A percentile compares a stretch with the other conserved stretches of the same genome.
Conservation (phyloP, 2,329 filamentous ascomycete species). For the Fusarium dimerum region DNA sequence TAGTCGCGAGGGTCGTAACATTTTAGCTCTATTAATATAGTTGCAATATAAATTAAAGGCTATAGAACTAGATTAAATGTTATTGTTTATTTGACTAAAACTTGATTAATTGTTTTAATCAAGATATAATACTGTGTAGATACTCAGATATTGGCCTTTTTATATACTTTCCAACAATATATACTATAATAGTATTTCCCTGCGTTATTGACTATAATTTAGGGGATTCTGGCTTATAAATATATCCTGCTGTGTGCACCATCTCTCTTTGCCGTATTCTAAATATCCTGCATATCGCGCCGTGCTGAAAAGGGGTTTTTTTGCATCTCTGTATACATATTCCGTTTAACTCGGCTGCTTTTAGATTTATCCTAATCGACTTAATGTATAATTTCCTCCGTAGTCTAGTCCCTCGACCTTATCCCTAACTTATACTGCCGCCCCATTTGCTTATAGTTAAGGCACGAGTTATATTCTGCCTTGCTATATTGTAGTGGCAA, state of each 20-base stretch:
- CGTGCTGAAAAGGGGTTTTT: not conserved
- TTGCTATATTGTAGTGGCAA: slow-evolving; percentile 1
- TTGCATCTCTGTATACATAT: not conserved
- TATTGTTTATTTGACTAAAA: not conserved
- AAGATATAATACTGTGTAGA: not conserved
- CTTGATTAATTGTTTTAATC: not conserved
- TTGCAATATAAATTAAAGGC: not conserved
- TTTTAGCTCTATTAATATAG: not conserved
- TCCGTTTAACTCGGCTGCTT: not conserved
- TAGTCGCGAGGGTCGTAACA: too few relatives aligned
- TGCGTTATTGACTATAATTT: not conserved
- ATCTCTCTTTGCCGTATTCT: not conserved
- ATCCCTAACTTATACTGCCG: not conserved
- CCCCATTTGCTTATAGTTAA: slow-evolving; percentile 5
- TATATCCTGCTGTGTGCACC: not conserved
- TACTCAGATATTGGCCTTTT: not conserved
- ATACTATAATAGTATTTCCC: not conserved
- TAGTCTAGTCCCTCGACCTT: not conserved
- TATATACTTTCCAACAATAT: slow-evolving; percentile 1
- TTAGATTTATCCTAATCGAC: slow-evolving; percentile 3
- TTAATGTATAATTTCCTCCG: slow-evolving; percentile 1
- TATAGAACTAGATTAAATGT: not conserved
- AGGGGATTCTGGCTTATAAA: not conserved
- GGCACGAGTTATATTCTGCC: not conserved
- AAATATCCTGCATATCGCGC: not conserved